phyloP scores from a whole-genome alignment of 1,284 basidiomycete species.

The Phylloporus gajari region DNA sequence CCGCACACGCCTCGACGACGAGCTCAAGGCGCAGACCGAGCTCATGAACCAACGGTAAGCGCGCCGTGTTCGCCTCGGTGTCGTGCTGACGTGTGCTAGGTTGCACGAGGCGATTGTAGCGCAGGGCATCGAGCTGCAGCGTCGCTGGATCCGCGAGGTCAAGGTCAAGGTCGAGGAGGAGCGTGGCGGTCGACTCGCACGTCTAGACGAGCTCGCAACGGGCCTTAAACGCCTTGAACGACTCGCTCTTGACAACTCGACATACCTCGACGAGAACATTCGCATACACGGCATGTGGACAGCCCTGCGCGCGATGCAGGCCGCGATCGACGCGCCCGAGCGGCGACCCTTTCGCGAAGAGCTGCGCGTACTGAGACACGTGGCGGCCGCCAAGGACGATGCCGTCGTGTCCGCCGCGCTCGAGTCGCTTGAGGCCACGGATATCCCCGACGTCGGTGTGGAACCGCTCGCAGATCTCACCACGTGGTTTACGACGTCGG shows the following conservation, averaged over 20 bases:
- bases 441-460: slow-evolving; percentile 86
- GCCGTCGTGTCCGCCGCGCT: slow-evolving; percentile 75
- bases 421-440: slow-evolving; percentile 76
- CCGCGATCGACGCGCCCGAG: slow-evolving; percentile 66
- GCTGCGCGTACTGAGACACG: slow-evolving; percentile 82
- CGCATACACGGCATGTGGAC: slow-evolving; percentile 87
- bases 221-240: slow-evolving; percentile 92
- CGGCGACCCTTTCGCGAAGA: slow-evolving; percentile 90
- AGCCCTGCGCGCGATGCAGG: slow-evolving; percentile 71
- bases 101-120: slow-evolving; percentile 95
- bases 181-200: slow-evolving; percentile 93
- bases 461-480: slow-evolving; percentile 91
- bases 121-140: slow-evolving; percentile 96
- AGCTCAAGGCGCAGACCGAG: slow-evolving; percentile 89
- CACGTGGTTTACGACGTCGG: slow-evolving; percentile 88
- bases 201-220: slow-evolving; percentile 91
- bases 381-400: slow-evolving; percentile 77
- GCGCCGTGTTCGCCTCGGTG: background rate
- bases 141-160: slow-evolving; percentile 96
- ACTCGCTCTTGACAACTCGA: slow-evolving; percentile 90
- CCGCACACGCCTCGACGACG: slow-evolving; percentile 86
- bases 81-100: slow-evolving; percentile 51
- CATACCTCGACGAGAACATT: slow-evolving; percentile 89
- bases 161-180: slow-evolving; percentile 97
- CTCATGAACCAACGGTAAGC: slow-evolving; percentile 92